Percentiles rank a stretch among this genome's conserved stretches.
Evolutionary conservation across 1,139 yeast genomes (phyloP).

Genomic region (Nakaseomyces kungkrabaensis): DNA sequence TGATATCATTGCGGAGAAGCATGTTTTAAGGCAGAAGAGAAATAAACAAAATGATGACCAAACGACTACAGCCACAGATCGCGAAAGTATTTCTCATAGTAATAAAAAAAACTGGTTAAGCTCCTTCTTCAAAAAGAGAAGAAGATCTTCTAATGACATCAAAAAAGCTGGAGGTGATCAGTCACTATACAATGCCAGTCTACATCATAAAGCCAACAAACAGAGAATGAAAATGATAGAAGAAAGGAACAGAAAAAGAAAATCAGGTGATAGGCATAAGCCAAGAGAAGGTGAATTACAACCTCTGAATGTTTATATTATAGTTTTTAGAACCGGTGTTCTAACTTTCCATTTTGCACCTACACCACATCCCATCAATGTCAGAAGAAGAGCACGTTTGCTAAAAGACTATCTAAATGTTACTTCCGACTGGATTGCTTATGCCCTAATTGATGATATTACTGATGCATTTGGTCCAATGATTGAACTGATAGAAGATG

Average conservation of each 20-base stretch:
- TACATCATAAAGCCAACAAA: constrained; percentile 8
- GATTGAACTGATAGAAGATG: constrained; percentile 87
- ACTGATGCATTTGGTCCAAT: constrained; percentile 97
- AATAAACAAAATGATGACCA: constrained; percentile 12
- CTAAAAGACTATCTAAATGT: constrained; percentile 82
- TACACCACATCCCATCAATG: constrained; percentile 94
- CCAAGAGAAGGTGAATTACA: constrained; percentile 67
- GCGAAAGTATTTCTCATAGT: constrained; percentile 4
- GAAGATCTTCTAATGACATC: constrained; percentile 6
- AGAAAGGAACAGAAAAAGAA: constrained; percentile 32
- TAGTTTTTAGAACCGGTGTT: constrained; percentile 85
- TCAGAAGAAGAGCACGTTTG: constrained; percentile 81
- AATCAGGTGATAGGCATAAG: constrained; percentile 36
- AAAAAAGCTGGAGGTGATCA: not conserved
- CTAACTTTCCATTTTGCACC: constrained; percentile 90
- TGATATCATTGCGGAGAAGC: constrained; percentile 69
- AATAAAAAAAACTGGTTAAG: constrained; percentile 8
- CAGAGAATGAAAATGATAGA: constrained; percentile 28
- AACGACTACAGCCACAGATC: constrained; percentile 2
- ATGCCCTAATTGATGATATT: constrained; percentile 91
- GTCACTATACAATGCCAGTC: constrained; percentile 3
- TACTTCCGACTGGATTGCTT: constrained; percentile 93
- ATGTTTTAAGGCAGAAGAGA: constrained; percentile 35
- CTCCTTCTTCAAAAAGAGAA: constrained; percentile 8
- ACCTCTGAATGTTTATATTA: constrained; percentile 86